Percentiles rank a stretch among this genome's conserved stretches.
Conservation (phyloP, 306 rosid species). For the Nissolia schottii region DNA sequence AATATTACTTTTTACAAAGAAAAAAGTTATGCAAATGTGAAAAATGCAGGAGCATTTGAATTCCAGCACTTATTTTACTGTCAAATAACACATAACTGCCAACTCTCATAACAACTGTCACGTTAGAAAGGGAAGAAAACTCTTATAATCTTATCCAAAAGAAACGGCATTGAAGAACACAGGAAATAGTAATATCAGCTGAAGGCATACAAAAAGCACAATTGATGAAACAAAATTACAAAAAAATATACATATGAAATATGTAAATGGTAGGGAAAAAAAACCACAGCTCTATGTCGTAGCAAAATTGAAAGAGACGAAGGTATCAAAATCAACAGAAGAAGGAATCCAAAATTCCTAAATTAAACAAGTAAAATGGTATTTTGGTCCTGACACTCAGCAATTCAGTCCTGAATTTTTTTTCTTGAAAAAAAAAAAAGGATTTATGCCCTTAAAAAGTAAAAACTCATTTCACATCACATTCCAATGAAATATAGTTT, state of each 20-base stretch:
- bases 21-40: background rate
- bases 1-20: background rate
- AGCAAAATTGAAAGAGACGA: constrained; percentile 1
- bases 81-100: background rate
- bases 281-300: constrained; percentile 18
- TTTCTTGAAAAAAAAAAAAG: no score
- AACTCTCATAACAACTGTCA: background rate
- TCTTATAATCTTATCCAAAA: constrained; percentile 14
- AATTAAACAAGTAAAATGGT: background rate
- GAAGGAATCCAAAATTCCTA: background rate
- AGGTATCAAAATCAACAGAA: background rate
- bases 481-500: no score
- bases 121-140: background rate
- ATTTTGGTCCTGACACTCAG: no score
- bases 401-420: no score
- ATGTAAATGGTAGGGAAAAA: background rate
- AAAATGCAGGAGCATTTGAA: background rate
- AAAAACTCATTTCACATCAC: no score
- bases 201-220: constrained; percentile 19
- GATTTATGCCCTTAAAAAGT: no score
- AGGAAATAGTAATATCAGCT: background rate
- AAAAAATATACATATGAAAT: background rate
- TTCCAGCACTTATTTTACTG: background rate
- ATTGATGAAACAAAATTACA: constrained; percentile 5
- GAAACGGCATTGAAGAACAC: background rate